phyloP scores from a whole-genome alignment of 768 basidiomycete genomes.

The Tylopilus sp. region DNA sequence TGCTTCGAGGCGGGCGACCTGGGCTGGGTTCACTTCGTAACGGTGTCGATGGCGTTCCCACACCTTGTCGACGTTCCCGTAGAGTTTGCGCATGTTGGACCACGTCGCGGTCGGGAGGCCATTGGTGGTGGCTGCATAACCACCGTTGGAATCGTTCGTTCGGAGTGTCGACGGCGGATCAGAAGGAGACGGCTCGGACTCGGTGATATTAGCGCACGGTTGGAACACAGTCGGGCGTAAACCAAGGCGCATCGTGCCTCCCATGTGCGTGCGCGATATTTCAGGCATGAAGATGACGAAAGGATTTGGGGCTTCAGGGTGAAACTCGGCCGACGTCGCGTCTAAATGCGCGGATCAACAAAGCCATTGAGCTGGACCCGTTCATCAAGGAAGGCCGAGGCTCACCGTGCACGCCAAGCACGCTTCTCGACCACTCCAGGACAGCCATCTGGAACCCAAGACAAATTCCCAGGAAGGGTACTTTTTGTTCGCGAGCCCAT shows the following conservation, averaged over 20 bases:
- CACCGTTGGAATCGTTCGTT: conserved; percentile 1
- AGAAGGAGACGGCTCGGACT: conserved; percentile 12
- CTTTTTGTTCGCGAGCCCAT: conserved; percentile 91
- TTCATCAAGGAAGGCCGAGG: background rate
- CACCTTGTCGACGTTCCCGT: conserved; percentile 74
- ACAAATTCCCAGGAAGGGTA: conserved; percentile 96
- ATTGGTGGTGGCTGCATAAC: conserved; percentile 1
- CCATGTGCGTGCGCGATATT: conserved; percentile 96
- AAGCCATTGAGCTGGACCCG: background rate
- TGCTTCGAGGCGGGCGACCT: conserved; percentile 65
- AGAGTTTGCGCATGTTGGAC: conserved; percentile 74
- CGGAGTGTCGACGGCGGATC: conserved; percentile 7
- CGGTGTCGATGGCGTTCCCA: conserved; percentile 98
- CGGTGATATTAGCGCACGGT: conserved; percentile 27
- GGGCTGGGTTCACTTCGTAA: conserved; percentile 92
- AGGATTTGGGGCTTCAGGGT: conserved; percentile 55
- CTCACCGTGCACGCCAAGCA: conserved; percentile 67
- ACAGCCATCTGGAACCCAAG: conserved; percentile 97
- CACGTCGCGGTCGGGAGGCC: conserved; percentile 51
- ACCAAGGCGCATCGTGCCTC: conserved; percentile 99
- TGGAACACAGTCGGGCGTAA: conserved; percentile 94
- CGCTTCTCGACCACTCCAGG: conserved; percentile 88
- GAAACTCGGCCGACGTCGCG: conserved; percentile 85
- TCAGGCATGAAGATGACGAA: conserved; percentile 98
- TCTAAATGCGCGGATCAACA: conserved; percentile 40